Evolutionary conservation across 805 yeast genomes (phyloP).

Genomic region (Hanseniaspora lindneri): DNA sequence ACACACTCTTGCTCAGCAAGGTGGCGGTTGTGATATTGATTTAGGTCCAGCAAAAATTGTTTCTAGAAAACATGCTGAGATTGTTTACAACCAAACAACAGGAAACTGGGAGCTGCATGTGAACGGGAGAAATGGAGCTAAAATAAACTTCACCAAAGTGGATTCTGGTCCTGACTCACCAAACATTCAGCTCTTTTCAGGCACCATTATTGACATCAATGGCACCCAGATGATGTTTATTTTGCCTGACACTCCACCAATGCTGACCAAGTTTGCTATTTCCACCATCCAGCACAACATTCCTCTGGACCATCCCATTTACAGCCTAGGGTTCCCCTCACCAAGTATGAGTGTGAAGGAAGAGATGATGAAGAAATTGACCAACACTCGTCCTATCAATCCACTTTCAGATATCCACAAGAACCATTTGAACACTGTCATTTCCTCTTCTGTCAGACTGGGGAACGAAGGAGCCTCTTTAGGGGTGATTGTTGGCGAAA

Average conservation of each 20-base stretch:
- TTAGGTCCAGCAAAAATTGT: slow-evolving; percentile 97
- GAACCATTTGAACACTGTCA: slow-evolving; percentile 3
- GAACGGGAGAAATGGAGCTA: slow-evolving; percentile 84
- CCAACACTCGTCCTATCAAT: background rate
- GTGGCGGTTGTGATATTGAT: slow-evolving; percentile 53
- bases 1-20: slow-evolving; percentile 28
- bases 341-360: slow-evolving; percentile 13
- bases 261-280: slow-evolving; percentile 36
- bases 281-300: slow-evolving; percentile 24
- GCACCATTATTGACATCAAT: slow-evolving; percentile 87
- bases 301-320: slow-evolving; percentile 10
- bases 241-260: slow-evolving; percentile 78
- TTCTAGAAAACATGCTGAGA: slow-evolving; percentile 76
- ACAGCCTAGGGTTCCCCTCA: slow-evolving; percentile 21
- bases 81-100: slow-evolving; percentile 58
- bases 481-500: slow-evolving; percentile 12
- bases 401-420: background rate
- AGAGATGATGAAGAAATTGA: background rate
- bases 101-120: slow-evolving; percentile 81
- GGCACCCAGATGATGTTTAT: slow-evolving; percentile 99
- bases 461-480: slow-evolving; percentile 16
- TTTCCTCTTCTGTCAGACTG: slow-evolving; percentile 15
- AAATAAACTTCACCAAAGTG: slow-evolving; percentile 55
- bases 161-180: slow-evolving; percentile 35
- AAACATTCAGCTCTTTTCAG: slow-evolving; percentile 57